Conservation (phyloP, 225 moss, liverwort and hornwort genomes). For the Polytrichum formosum region DNA sequence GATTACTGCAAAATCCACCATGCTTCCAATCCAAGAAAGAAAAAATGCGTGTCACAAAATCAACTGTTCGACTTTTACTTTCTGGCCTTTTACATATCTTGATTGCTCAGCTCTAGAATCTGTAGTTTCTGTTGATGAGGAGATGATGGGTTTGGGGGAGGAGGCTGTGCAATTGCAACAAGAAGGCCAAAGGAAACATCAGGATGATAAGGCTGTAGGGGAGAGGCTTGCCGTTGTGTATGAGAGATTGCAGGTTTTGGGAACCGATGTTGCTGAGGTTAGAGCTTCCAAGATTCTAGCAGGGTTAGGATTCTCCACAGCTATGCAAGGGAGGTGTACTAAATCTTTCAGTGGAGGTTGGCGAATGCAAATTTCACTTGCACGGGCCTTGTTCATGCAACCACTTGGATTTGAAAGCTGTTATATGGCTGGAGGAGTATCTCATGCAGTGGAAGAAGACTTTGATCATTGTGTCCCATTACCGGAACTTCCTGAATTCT, state of each 20-base stretch:
- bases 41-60: no score
- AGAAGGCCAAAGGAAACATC: slow-evolving; percentile 25
- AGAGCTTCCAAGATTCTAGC: slow-evolving; percentile 88
- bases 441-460: slow-evolving; percentile 96
- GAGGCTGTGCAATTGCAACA: slow-evolving; percentile 68
- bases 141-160: slow-evolving; percentile 61
- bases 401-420: slow-evolving; percentile 65
- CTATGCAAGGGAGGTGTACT: slow-evolving; percentile 77
- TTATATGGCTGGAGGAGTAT: slow-evolving; percentile 93
- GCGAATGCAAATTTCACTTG: slow-evolving; percentile 93
- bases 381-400: slow-evolving; percentile 88
- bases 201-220: slow-evolving; percentile 10
- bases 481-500: slow-evolving; percentile 84
- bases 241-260: slow-evolving; percentile 84
- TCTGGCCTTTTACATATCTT: slow-evolving; percentile 13
- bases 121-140: slow-evolving; percentile 82
- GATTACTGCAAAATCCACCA: no score
- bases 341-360: slow-evolving; percentile 96
- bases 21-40: no score
- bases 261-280: slow-evolving; percentile 77
- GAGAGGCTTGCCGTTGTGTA: slow-evolving; percentile 81
- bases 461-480: slow-evolving; percentile 88
- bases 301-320: slow-evolving; percentile 78
- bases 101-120: slow-evolving; percentile 71
- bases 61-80: no score